Percentiles rank a stretch among this genome's conserved stretches.
These are phyloP conservation scores for Aquilaria sinensis DNA, from an alignment of 345 rosid genomes.

Conservation along the genomic window DNA sequence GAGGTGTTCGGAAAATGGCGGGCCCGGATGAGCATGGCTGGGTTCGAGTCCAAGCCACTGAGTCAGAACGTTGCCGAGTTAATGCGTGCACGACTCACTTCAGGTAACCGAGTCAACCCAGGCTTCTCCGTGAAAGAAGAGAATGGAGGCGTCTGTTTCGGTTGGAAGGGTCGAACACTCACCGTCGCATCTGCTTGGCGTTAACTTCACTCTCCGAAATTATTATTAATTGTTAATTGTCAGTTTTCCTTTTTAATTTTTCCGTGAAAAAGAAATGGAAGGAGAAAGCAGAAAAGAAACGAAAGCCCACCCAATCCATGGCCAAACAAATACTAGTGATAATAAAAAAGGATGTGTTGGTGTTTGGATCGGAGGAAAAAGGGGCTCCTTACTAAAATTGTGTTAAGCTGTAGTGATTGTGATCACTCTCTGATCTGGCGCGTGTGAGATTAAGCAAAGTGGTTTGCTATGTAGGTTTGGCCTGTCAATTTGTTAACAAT, in stretches of 20 bases:
- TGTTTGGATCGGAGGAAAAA: conserved; percentile 33
- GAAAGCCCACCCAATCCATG: conserved; percentile 20
- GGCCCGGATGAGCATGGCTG: conserved; percentile 94
- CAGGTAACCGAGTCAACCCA: conserved; percentile 41
- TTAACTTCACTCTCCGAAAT: conserved; percentile 36
- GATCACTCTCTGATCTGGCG: neutral
- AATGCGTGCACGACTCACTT: conserved; percentile 41
- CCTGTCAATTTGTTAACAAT: neutral
- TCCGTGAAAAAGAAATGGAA: conserved; percentile 30
- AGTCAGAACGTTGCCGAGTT: conserved; percentile 52
- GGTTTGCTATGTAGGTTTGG: conserved; percentile 8
- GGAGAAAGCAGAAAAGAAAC: conserved; percentile 9
- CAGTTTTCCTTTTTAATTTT: conserved; percentile 32
- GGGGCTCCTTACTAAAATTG: neutral
- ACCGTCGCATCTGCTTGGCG: conserved; percentile 98
- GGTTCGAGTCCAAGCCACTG: conserved; percentile 59
- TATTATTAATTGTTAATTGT: conserved; percentile 32
- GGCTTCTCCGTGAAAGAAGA: conserved; percentile 80
- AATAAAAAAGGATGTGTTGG: conserved; percentile 13
- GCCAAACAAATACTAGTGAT: conserved; percentile 13
- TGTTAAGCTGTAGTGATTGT: neutral
- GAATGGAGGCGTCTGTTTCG: conserved; percentile 74
- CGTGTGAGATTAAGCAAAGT: conserved; percentile 8
- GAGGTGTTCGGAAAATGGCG: conserved; percentile 97
- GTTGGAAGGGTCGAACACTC: conserved; percentile 87